These are phyloP conservation scores for Penicillium lagena DNA, from an alignment of 495 filamentous ascomycete genomes.

Conservation along the genomic window DNA sequence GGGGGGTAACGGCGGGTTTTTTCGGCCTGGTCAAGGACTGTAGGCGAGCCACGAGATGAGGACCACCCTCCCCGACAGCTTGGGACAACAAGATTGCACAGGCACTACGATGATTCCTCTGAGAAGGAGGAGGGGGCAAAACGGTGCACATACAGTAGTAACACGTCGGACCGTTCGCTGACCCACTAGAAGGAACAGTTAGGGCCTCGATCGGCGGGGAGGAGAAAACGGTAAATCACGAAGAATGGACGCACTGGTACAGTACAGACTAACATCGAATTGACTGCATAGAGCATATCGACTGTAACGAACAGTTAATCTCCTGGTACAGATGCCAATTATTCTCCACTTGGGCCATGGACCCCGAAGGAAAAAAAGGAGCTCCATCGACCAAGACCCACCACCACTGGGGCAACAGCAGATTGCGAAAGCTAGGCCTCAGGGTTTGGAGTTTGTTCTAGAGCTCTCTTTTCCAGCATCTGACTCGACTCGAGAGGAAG, in stretches of 20 bases:
- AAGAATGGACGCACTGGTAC: not conserved
- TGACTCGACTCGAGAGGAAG: no score
- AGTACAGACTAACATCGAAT: no score
- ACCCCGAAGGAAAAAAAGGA: slow-evolving; percentile 2
- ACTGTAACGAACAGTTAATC: no score
- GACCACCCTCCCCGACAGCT: not conserved
- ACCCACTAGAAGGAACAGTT: slow-evolving; percentile 5
- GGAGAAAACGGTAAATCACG: not conserved
- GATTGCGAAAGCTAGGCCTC: no score
- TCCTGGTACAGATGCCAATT: no score
- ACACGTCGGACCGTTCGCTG: slow-evolving; percentile 20
- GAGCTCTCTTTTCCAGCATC: no score
- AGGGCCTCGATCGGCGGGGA: slow-evolving; percentile 21
- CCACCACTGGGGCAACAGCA: not conserved
- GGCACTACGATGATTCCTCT: no score
- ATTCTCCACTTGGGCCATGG: slow-evolving; percentile 2
- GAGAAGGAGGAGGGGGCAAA: slow-evolving; percentile 3
- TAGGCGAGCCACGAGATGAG: no score
- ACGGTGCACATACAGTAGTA: slow-evolving; percentile 3
- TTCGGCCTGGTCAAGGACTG: not conserved
- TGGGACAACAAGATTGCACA: not conserved
- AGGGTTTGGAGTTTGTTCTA: no score
- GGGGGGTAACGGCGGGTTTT: not conserved
- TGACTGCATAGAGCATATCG: no score
- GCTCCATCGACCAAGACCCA: slow-evolving; percentile 10